phyloP scores from a whole-genome alignment of 225 moss, liverwort and hornwort species.

The Sphagnum tenellum region DNA sequence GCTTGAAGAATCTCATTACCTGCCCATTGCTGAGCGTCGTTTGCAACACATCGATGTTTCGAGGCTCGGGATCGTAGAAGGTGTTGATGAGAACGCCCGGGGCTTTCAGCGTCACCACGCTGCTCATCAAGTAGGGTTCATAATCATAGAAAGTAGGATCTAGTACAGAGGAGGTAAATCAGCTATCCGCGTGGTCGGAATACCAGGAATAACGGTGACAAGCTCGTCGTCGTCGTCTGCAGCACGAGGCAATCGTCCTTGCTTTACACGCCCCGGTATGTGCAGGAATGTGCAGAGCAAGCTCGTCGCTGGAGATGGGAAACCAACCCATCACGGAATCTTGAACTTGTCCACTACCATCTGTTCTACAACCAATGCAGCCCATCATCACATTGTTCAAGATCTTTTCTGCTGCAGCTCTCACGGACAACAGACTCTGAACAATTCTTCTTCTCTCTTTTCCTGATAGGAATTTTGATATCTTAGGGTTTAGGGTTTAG shows the following conservation, averaged over 20 bases:
- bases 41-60: slow-evolving; percentile 19
- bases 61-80: slow-evolving; percentile 32
- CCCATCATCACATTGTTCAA: too few relatives aligned
- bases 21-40: slow-evolving; percentile 14
- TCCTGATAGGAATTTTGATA: too few relatives aligned
- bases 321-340: slow-evolving; percentile 35
- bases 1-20: neutral
- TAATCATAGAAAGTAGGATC: slow-evolving; percentile 3
- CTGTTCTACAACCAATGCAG: slow-evolving; percentile 4
- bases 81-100: slow-evolving; percentile 27
- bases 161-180: slow-evolving; percentile 40
- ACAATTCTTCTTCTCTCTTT: too few relatives aligned
- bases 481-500: too few relatives aligned
- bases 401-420: too few relatives aligned
- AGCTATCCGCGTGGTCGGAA: slow-evolving; percentile 31
- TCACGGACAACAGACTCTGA: too few relatives aligned
- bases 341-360: slow-evolving; percentile 33
- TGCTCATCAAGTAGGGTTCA: slow-evolving; percentile 12
- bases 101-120: slow-evolving; percentile 30
- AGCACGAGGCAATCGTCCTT: slow-evolving; percentile 20
- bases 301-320: slow-evolving; percentile 18
- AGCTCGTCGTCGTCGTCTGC: slow-evolving; percentile 17
- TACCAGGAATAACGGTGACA: slow-evolving; percentile 37
- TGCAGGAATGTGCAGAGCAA: slow-evolving; percentile 19
- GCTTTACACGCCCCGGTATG: slow-evolving; percentile 26